Percentiles rank a stretch among this genome's conserved stretches.
Evolutionary conservation across 345 rosid species (phyloP).

Genomic region (Lepidium africanum): DNA sequence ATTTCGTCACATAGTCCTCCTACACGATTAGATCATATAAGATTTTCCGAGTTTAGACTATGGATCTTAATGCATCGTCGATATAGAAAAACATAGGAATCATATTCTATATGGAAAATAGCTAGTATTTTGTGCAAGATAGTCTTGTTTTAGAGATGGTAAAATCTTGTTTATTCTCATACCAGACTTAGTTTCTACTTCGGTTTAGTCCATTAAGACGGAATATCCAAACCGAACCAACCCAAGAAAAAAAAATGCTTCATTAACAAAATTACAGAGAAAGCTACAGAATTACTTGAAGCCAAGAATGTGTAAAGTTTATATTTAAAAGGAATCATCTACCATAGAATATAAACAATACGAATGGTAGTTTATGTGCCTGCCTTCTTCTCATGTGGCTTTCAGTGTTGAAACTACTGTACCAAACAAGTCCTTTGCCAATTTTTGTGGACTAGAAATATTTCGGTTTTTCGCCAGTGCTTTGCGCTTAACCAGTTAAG

Average conservation of each 20-base stretch:
- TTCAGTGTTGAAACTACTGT: slow-evolving; percentile 6
- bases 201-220: neutral
- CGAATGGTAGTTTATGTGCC: slow-evolving; percentile 23
- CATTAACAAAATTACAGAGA: slow-evolving; percentile 27
- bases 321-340: slow-evolving; percentile 16
- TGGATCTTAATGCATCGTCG: too few species aligned
- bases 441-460: neutral
- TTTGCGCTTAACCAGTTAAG: slow-evolving; percentile 4
- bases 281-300: slow-evolving; percentile 7
- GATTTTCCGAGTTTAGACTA: too few species aligned
- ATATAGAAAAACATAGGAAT: too few species aligned
- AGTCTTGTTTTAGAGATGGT: too few species aligned
- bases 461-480: neutral
- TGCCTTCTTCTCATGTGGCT: slow-evolving; percentile 4
- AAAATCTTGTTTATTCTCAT: too few species aligned
- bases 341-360: slow-evolving; percentile 25
- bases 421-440: slow-evolving; percentile 10
- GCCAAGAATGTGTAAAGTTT: slow-evolving; percentile 13
- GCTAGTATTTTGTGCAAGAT: too few species aligned
- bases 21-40: too few species aligned
- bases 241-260: neutral
- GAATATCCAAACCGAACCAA: neutral
- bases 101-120: too few species aligned
- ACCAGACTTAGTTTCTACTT: neutral
- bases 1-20: too few species aligned